Conservation (phyloP, 2,329 filamentous ascomycete species). For the Aulographum hederae region DNA sequence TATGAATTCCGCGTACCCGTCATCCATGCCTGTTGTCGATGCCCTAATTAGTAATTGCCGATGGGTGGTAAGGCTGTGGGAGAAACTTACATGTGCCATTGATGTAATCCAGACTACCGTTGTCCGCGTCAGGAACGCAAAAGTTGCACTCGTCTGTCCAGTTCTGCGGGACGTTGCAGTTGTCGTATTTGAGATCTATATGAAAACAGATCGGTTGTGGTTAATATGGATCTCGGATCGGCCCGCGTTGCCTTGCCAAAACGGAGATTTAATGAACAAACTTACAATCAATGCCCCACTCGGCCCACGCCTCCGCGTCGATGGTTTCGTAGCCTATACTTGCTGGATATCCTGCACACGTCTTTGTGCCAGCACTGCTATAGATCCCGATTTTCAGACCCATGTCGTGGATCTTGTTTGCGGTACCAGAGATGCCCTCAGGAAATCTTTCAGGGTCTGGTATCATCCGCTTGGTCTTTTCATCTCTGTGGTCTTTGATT, state of each 20-base stretch:
- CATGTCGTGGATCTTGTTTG: constrained; percentile 33
- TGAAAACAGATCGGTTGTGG: too few relatives aligned
- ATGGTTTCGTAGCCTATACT: constrained; percentile 36
- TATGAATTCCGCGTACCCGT: constrained; percentile 2
- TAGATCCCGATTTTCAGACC: constrained; percentile 48
- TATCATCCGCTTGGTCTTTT: constrained; percentile 19
- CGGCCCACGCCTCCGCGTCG: constrained; percentile 28
- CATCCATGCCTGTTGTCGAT: too few relatives aligned
- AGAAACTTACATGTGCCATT: constrained; percentile 20
- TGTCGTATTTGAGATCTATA: constrained; percentile 18
- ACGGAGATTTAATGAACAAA: constrained; percentile 10
- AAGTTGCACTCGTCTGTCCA: constrained; percentile 20
- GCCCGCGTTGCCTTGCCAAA: too few relatives aligned
- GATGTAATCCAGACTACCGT: constrained; percentile 14
- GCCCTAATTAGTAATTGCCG: too few relatives aligned
- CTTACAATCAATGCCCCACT: constrained; percentile 16
- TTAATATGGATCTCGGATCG: too few relatives aligned
- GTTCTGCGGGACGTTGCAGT: constrained; percentile 18
- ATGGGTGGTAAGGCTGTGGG: too few relatives aligned
- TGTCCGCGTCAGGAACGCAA: constrained; percentile 21
- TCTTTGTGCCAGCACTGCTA: constrained; percentile 31
- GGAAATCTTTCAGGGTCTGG: constrained; percentile 32
- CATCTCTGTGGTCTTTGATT: constrained; percentile 30
- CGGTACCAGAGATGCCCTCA: constrained; percentile 35
- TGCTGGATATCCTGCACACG: constrained; percentile 39